Percentiles rank a stretch among this genome's conserved stretches.
Conservation (phyloP, 345 rosid species). For the Bruguiera sexangula region DNA sequence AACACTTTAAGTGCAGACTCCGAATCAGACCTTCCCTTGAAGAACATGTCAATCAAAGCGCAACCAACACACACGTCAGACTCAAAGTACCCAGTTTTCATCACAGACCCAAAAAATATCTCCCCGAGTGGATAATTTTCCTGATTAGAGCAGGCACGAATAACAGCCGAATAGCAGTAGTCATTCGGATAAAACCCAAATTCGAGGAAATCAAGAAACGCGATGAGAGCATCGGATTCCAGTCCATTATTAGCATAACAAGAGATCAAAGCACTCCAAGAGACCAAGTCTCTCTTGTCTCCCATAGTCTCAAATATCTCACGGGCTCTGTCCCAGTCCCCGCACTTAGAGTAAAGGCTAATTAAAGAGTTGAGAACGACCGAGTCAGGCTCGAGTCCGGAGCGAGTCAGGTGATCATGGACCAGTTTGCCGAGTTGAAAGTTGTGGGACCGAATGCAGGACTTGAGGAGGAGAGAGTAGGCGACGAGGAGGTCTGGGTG, state of each 20-base stretch:
- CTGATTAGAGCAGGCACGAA: conserved; percentile 51
- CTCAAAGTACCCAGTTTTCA: conserved; percentile 50
- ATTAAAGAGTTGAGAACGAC: conserved; percentile 59
- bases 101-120: conserved; percentile 46
- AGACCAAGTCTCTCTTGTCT: conserved; percentile 55
- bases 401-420: conserved; percentile 41
- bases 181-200: conserved; percentile 61
- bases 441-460: conserved; percentile 59
- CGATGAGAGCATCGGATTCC: conserved; percentile 37
- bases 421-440: conserved; percentile 56
- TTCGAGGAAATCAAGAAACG: conserved; percentile 49
- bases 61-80: conserved; percentile 62
- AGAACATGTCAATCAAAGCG: conserved; percentile 62
- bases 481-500: conserved; percentile 51
- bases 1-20: conserved; percentile 55
- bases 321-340: conserved; percentile 41
- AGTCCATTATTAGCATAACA: conserved; percentile 52
- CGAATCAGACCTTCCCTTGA: conserved; percentile 41
- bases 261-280: conserved; percentile 74
- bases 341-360: conserved; percentile 65
- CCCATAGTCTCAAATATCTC: conserved; percentile 50
- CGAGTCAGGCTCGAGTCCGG: conserved; percentile 48
- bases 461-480: conserved; percentile 66
- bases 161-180: conserved; percentile 59
- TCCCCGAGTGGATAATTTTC: conserved; percentile 34